phyloP scores from a whole-genome alignment of 495 filamentous ascomycete genomes.

The Cryomyces antarcticus region DNA sequence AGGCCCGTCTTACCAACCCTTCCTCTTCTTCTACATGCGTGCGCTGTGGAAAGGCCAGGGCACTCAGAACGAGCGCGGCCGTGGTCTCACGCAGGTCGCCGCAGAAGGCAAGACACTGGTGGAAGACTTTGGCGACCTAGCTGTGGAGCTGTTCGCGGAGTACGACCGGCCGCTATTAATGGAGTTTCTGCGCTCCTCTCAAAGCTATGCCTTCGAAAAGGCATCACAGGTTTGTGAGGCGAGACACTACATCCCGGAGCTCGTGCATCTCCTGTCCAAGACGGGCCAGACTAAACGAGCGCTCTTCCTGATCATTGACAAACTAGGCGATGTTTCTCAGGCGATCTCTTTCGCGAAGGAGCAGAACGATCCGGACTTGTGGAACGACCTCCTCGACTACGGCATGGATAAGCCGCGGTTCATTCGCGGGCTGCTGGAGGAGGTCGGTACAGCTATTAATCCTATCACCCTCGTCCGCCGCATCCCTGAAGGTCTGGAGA shows the following conservation, averaged over 20 bases:
- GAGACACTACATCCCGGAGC: slow-evolving; percentile 60
- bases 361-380: slow-evolving; percentile 73
- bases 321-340: slow-evolving; percentile 66
- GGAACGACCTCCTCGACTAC: slow-evolving; percentile 88
- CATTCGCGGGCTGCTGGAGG: slow-evolving; percentile 77
- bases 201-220: slow-evolving; percentile 62
- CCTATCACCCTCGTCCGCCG: slow-evolving; percentile 74
- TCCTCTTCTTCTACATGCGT: slow-evolving; percentile 80
- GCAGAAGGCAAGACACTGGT: slow-evolving; percentile 56
- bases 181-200: slow-evolving; percentile 68
- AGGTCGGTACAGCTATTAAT: slow-evolving; percentile 81
- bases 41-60: slow-evolving; percentile 62
- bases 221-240: slow-evolving; percentile 64
- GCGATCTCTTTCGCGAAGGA: slow-evolving; percentile 89
- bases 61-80: slow-evolving; percentile 18
- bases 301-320: slow-evolving; percentile 75
- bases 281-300: slow-evolving; percentile 83
- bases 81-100: slow-evolving; percentile 10
- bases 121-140: slow-evolving; percentile 66
- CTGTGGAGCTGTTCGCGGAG: slow-evolving; percentile 64
- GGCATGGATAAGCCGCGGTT: slow-evolving; percentile 92
- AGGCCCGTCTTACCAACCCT: slow-evolving; percentile 27
- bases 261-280: slow-evolving; percentile 80
- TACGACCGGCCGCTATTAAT: slow-evolving; percentile 65
- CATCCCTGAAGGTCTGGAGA: slow-evolving; percentile 79